These are phyloP conservation scores for Mycena latifolia DNA, from an alignment of 768 basidiomycete species.

Conservation along the genomic window DNA sequence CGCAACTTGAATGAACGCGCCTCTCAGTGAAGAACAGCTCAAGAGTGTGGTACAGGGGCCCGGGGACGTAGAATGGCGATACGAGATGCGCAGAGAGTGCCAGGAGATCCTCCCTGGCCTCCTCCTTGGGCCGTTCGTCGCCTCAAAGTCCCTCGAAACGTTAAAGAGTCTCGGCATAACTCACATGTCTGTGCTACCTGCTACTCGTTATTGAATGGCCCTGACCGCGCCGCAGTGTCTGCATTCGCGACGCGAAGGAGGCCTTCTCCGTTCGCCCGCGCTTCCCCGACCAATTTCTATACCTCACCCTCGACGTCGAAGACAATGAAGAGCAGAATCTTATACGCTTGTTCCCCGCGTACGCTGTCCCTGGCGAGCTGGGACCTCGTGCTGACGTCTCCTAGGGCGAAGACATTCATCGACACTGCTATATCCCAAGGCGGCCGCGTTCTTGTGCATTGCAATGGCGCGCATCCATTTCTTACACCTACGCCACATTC, in stretches of 20 bases:
- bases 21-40: slow-evolving; percentile 33
- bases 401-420: slow-evolving; percentile 83
- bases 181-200: slow-evolving; percentile 72
- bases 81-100: slow-evolving; percentile 96
- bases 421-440: slow-evolving; percentile 70
- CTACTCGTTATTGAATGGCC: slow-evolving; percentile 21
- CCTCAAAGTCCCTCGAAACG: slow-evolving; percentile 83
- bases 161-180: slow-evolving; percentile 78
- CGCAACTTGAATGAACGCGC: slow-evolving; percentile 18
- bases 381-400: slow-evolving; percentile 1
- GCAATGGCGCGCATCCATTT: slow-evolving; percentile 74
- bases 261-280: slow-evolving; percentile 91
- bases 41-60: slow-evolving; percentile 72
- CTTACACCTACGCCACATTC: background rate
- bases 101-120: slow-evolving; percentile 91
- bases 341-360: slow-evolving; percentile 92
- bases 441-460: slow-evolving; percentile 89
- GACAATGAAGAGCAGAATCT: slow-evolving; percentile 97
- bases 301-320: slow-evolving; percentile 87
- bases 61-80: slow-evolving; percentile 88
- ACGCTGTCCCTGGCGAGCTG: slow-evolving; percentile 40
- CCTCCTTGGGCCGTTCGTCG: slow-evolving; percentile 88
- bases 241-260: slow-evolving; percentile 90
- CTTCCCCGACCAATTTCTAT: slow-evolving; percentile 83
- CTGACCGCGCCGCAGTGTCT: slow-evolving; percentile 66